Evolutionary conservation across 768 basidiomycete genomes (phyloP), one percentile per base, ranked within the genome.

Genomic region (Pleurotus citrinopileatus): DNA sequence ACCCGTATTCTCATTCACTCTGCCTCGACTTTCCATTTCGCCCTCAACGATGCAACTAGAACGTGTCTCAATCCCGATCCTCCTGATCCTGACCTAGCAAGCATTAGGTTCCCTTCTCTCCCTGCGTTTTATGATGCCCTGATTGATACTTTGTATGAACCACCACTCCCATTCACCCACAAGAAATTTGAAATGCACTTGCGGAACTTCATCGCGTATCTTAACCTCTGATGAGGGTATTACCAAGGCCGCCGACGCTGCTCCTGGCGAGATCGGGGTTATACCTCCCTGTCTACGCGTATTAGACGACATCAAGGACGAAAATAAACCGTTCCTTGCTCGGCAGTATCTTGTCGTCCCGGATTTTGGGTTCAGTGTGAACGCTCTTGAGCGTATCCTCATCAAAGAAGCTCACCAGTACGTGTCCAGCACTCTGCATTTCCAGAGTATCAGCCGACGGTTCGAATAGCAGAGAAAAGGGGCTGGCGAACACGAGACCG

Each of bases 31-130:
- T 60, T 57, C 22, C 40, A 56, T 38, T 32, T 63, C 26, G 53
- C 53, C 27, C 34, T 61, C 29, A 12, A 42, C 0, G 59, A 64
- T 15, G 13, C 56, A 25, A 50, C 34, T 25, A 57, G 42, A 25
- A 62, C 61, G 6, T 26, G 57, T 42, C 29, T 55, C 3, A 55
- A 59, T 23, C 37, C 52, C 3, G 54, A 55, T 9, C 57, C 56
- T 45, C 60, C 59, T 12, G 32, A 20, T 3, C 54, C 32, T 13
- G 19, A 37, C 22, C 47, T 26, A 10, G 25, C 23, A 0, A 55
- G 26, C 32, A 55, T 61, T 20, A 55, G 45, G 4, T 57, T 59
- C 37, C 62, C 60, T 23, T 59, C 59, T 15, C 37, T 27, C 10
- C 36, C 46, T 2, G 38, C 59, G 5, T 57, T 57, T 42, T 29